Conservation (phyloP, 2,329 filamentous ascomycete genomes). For the Cytospora piceae region DNA sequence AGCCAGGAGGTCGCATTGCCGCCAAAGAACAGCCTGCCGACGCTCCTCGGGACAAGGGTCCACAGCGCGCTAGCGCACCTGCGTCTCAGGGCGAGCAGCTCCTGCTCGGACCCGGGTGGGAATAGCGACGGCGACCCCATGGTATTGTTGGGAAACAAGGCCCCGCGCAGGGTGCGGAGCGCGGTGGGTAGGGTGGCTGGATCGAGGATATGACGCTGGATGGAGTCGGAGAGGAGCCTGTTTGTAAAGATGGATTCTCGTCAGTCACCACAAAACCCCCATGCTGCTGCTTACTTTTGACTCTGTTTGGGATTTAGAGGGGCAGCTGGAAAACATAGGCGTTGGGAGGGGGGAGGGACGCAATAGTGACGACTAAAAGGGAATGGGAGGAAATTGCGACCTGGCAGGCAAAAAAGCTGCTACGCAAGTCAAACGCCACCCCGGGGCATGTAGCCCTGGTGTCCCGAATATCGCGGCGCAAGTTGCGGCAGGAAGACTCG, state of each 20-base stretch:
- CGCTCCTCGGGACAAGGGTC: conserved; percentile 51
- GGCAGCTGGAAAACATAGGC: conserved; percentile 1
- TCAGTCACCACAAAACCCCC: conserved; percentile 1
- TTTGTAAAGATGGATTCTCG: background rate
- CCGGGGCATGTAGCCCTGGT: background rate
- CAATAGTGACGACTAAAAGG: conserved; percentile 12
- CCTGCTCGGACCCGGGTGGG: conserved; percentile 63
- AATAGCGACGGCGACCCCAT: conserved; percentile 66
- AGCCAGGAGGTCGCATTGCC: conserved; percentile 38
- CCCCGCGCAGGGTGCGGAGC: conserved; percentile 72
- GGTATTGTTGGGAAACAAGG: conserved; percentile 85
- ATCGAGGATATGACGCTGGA: conserved; percentile 62
- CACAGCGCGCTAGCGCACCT: conserved; percentile 66
- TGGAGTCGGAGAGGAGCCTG: conserved; percentile 63
- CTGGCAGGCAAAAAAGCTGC: conserved; percentile 32
- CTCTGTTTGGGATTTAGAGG: background rate
- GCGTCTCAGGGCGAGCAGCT: conserved; percentile 64
- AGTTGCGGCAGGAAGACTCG: conserved; percentile 34
- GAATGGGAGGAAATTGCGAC: conserved; percentile 14
- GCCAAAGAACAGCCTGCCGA: conserved; percentile 57
- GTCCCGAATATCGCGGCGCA: conserved; percentile 31
- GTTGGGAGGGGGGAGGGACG: conserved; percentile 7
- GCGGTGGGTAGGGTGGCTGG: conserved; percentile 67
- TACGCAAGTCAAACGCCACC: conserved; percentile 34
- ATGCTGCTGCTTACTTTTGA: background rate